phyloP scores from a whole-genome alignment of 2,329 filamentous ascomycete genomes.

The Dactylellina drechsleri region DNA sequence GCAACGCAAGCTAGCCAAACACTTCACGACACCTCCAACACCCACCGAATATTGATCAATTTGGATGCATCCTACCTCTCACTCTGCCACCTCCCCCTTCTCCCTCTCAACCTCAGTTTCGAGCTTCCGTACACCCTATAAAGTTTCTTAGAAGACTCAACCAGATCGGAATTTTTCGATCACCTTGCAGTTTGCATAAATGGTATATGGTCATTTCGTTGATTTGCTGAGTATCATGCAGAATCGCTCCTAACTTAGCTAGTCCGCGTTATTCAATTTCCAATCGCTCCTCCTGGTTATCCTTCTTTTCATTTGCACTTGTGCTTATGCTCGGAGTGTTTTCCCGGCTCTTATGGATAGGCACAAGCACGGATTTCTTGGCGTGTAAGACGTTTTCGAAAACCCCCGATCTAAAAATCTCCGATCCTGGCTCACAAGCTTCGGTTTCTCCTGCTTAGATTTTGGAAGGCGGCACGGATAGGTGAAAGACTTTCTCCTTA shows the following conservation, averaged over 20 bases:
- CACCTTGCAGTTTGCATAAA: too few species aligned
- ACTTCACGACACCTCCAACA: too few species aligned
- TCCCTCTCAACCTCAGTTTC: too few species aligned
- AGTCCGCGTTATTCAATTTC: constrained; percentile 99
- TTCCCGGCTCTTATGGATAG: constrained; percentile 90
- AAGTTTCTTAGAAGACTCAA: too few species aligned
- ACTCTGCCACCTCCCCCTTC: too few species aligned
- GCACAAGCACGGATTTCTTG: constrained; percentile 75
- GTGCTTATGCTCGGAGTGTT: constrained; percentile 89
- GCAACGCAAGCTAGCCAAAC: too few species aligned
- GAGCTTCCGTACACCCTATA: too few species aligned
- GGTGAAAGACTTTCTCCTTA: constrained; percentile 95
- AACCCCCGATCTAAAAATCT: constrained; percentile 14
- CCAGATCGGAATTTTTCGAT: too few species aligned
- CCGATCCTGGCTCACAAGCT: not conserved
- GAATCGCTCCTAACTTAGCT: constrained; percentile 15
- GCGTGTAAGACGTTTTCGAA: constrained; percentile 67
- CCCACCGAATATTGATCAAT: too few species aligned
- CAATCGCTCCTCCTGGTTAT: constrained; percentile 94
- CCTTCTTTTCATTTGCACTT: constrained; percentile 94
- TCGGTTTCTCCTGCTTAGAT: constrained; percentile 60
- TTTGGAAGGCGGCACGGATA: constrained; percentile 95
- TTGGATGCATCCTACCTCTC: too few species aligned
- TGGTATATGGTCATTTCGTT: too few species aligned
- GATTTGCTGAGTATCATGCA: not conserved